A percentile compares a stretch with the other conserved stretches of the same genome.
Conservation (phyloP, 129 eudicot species). For the Sambucus nigra region DNA sequence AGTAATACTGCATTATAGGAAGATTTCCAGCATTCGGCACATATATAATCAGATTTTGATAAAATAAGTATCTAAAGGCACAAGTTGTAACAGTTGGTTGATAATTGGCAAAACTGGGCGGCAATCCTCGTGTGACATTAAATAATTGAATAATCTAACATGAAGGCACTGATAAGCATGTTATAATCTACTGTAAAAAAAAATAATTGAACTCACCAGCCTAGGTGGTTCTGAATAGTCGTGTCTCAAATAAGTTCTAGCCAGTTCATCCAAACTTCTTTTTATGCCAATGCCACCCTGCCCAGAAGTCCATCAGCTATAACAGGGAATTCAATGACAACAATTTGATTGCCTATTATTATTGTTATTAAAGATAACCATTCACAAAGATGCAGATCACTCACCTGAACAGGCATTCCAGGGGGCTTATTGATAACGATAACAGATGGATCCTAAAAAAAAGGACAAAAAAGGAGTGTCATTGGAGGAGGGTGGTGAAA, state of each 20-base stretch:
- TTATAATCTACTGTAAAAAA: not conserved
- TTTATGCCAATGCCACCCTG: slow-evolving; percentile 93
- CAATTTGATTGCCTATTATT: too few relatives aligned
- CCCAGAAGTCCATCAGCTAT: not conserved
- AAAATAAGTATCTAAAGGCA: too few relatives aligned
- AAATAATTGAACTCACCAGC: slow-evolving; percentile 78
- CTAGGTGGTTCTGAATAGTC: slow-evolving; percentile 73
- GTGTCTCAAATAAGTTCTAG: slow-evolving; percentile 64
- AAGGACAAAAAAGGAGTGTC: not conserved
- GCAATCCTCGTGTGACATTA: too few relatives aligned
- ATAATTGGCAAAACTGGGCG: too few relatives aligned
- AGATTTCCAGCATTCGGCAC: too few relatives aligned
- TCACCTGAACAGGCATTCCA: slow-evolving; percentile 97
- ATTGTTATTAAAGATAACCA: not conserved
- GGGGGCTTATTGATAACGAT: slow-evolving; percentile 93
- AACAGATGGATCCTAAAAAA: slow-evolving; percentile 67
- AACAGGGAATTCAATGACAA: too few relatives aligned
- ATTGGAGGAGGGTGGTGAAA: not conserved
- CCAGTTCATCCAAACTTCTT: slow-evolving; percentile 87
- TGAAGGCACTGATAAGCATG: not conserved
- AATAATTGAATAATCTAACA: not conserved
- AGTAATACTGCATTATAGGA: too few relatives aligned
- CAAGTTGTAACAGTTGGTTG: too few relatives aligned
- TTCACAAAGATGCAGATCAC: not conserved
- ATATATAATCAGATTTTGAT: too few relatives aligned